Conservation (phyloP, 306 rosid species). For the Cicer judaicum region DNA sequence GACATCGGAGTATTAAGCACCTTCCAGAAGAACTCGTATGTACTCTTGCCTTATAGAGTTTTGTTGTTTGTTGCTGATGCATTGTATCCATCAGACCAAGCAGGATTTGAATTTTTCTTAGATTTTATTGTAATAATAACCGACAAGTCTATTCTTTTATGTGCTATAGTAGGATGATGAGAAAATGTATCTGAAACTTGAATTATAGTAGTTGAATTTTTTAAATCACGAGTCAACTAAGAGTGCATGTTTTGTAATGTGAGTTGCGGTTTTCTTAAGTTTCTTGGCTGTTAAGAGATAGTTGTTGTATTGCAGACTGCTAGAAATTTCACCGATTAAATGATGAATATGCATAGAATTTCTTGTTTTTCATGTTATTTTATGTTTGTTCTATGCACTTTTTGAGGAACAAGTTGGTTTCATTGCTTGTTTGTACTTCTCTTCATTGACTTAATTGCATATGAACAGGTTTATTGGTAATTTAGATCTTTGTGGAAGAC, state of each 20-base stretch:
- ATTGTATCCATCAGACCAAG: neutral
- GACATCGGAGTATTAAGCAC: constrained; percentile 90
- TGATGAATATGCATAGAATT: neutral
- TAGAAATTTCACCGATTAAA: neutral
- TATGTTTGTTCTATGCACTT: neutral
- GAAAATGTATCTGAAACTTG: constrained; percentile 8
- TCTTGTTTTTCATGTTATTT: neutral
- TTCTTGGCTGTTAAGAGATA: neutral
- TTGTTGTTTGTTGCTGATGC: neutral
- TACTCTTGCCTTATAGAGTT: constrained; percentile 5
- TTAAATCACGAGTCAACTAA: neutral
- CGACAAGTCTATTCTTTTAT: neutral
- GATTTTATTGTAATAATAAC: neutral
- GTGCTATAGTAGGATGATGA: neutral
- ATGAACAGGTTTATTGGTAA: constrained; percentile 76
- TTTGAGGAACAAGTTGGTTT: constrained; percentile 13
- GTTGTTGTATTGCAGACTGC: neutral
- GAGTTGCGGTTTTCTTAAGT: neutral
- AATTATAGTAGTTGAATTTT: neutral
- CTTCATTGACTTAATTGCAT: constrained; percentile 23
- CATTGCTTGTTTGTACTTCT: neutral
- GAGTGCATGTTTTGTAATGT: neutral
- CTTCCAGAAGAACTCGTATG: constrained; percentile 80
- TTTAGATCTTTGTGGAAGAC: constrained; percentile 91
- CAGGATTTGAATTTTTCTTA: neutral